Conservation (phyloP, 768 basidiomycete species). For the Punctularia strigosozonata region DNA sequence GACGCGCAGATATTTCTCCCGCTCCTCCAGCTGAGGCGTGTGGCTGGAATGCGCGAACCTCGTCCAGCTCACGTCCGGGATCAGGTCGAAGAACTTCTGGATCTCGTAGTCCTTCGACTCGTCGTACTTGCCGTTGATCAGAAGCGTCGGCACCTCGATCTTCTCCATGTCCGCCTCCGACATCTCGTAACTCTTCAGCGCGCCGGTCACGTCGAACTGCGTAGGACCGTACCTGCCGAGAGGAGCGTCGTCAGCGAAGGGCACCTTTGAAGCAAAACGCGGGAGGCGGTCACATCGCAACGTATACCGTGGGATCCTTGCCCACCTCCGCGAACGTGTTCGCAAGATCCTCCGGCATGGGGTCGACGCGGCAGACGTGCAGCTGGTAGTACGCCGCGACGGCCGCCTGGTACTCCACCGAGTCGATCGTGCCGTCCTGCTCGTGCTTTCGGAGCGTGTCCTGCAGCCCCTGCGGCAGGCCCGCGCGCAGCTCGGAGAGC, state of each 20-base stretch:
- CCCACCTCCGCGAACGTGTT: slow-evolving; percentile 21
- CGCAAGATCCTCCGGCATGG: slow-evolving; percentile 29
- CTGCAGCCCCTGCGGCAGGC: slow-evolving; percentile 29
- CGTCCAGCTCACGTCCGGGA: slow-evolving; percentile 31
- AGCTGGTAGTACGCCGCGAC: slow-evolving; percentile 28
- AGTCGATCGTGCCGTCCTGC: slow-evolving; percentile 27
- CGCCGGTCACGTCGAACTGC: background rate
- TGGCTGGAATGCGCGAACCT: slow-evolving; percentile 33
- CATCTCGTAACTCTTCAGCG: background rate
- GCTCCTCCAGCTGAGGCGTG: slow-evolving; percentile 31
- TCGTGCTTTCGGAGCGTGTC: slow-evolving; percentile 33
- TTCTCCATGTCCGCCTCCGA: background rate
- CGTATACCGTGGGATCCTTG: slow-evolving; percentile 35
- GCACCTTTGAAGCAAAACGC: background rate
- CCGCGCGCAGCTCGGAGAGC: slow-evolving; percentile 16
- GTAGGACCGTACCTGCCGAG: no score
- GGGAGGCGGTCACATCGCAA: slow-evolving; percentile 27
- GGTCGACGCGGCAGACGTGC: slow-evolving; percentile 32
- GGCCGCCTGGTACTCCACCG: slow-evolving; percentile 32
- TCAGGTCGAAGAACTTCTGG: slow-evolving; percentile 22
- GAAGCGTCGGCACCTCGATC: slow-evolving; percentile 14
- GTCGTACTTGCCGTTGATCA: slow-evolving; percentile 30
- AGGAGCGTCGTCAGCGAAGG: background rate
- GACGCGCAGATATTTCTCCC: slow-evolving; percentile 25
- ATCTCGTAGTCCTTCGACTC: slow-evolving; percentile 28